Conservation (phyloP, 768 basidiomycete species). For the Roridomyces roridus region DNA sequence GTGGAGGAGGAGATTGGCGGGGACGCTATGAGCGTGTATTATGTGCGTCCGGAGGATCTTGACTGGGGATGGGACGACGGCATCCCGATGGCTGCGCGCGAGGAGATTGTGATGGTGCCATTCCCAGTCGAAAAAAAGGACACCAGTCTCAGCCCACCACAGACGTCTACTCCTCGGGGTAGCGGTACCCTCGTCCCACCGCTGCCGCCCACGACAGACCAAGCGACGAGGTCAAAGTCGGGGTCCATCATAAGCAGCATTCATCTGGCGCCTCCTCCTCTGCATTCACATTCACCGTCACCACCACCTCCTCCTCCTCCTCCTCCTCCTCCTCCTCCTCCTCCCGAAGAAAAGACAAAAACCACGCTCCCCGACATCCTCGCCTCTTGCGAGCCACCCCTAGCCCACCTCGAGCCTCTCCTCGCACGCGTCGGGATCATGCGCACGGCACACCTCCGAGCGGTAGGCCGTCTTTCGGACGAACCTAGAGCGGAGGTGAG, state of each 20-base stretch:
- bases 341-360: too few species aligned
- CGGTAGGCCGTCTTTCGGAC: conserved; percentile 64
- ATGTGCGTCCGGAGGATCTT: conserved; percentile 41
- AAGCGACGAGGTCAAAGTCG: conserved; percentile 5
- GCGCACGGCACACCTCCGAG: conserved; percentile 65
- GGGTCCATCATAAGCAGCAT: conserved; percentile 24
- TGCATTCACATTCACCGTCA: too few species aligned
- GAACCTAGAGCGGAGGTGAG: conserved; percentile 72
- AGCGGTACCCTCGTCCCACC: conserved; percentile 14
- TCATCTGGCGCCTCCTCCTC: conserved; percentile 24
- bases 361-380: conserved; percentile 66
- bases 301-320: too few species aligned
- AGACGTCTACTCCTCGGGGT: conserved; percentile 21
- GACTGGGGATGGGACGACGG: conserved; percentile 13
- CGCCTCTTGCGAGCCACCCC: conserved; percentile 66
- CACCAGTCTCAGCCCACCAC: not conserved
- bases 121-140: not conserved
- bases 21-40: conserved; percentile 54
- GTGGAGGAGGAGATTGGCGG: conserved; percentile 43
- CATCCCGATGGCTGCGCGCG: conserved; percentile 18
- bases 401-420: conserved; percentile 65
- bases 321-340: too few species aligned
- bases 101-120: conserved; percentile 21
- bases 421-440: conserved; percentile 65
- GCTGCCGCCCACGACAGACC: too few species aligned